phyloP scores from a whole-genome alignment of 768 basidiomycete genomes.

The Tulasnella sp. region DNA sequence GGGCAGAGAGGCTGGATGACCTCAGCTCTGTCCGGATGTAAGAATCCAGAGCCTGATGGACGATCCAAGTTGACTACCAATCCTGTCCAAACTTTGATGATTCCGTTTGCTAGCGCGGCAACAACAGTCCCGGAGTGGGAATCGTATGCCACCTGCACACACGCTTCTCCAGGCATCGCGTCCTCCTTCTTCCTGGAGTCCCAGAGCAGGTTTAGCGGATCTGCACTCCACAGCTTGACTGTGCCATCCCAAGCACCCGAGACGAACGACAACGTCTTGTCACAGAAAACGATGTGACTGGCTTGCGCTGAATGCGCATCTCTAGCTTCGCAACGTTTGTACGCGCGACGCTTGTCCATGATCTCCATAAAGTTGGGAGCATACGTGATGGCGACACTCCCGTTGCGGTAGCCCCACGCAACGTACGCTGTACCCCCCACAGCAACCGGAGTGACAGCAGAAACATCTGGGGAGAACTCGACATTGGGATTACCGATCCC shows the following conservation, averaged over 20 bases:
- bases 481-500: constrained; percentile 73
- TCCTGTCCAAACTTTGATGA: constrained; percentile 59
- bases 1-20: neutral
- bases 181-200: constrained; percentile 40
- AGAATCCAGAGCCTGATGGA: neutral
- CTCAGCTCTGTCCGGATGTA: neutral
- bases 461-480: constrained; percentile 71
- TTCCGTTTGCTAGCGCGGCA: constrained; percentile 60
- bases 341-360: constrained; percentile 52
- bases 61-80: constrained; percentile 40
- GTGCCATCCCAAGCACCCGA: constrained; percentile 66
- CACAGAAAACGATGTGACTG: constrained; percentile 58
- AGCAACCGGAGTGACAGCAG: constrained; percentile 42
- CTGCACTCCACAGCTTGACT: constrained; percentile 74
- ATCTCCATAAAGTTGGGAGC: constrained; percentile 63
- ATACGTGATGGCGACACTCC: constrained; percentile 65
- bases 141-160: constrained; percentile 44
- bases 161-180: constrained; percentile 19
- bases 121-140: constrained; percentile 52
- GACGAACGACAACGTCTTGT: constrained; percentile 46
- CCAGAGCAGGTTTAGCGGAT: constrained; percentile 61
- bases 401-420: constrained; percentile 75
- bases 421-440: constrained; percentile 68
- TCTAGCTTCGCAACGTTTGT: constrained; percentile 51
- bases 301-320: constrained; percentile 71